Conservation (phyloP, 2,329 filamentous ascomycete species). For the Calonectria henricotiae region DNA sequence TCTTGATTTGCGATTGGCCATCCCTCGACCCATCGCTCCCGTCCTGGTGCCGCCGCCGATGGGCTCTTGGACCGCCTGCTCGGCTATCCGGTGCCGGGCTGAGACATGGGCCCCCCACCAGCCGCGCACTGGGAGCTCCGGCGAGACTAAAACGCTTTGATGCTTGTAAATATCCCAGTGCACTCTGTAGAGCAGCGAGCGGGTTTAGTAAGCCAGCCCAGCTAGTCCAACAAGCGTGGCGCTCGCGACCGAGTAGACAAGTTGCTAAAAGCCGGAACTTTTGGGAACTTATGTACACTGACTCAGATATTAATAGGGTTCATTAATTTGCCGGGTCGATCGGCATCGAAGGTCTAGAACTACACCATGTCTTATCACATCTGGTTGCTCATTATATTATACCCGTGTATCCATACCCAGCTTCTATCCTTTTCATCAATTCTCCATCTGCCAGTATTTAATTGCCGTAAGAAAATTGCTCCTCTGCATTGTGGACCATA, state of each 20-base stretch:
- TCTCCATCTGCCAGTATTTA: not conserved
- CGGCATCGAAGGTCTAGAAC: not conserved
- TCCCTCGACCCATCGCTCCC: not conserved
- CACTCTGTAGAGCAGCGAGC: not conserved
- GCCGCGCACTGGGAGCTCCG: not conserved
- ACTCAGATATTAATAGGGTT: not conserved
- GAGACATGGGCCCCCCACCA: slow-evolving; percentile 7
- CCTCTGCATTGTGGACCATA: not conserved
- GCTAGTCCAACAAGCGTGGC: slow-evolving; percentile 1
- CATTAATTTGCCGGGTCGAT: slow-evolving; percentile 14
- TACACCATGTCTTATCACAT: not conserved
- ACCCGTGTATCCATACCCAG: not conserved
- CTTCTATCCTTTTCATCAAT: no score
- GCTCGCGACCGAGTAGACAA: not conserved
- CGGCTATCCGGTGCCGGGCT: slow-evolving; percentile 14
- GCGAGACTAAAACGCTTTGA: slow-evolving; percentile 9
- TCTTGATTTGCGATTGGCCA: not conserved
- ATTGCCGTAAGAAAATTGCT: not conserved
- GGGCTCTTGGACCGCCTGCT: not conserved
- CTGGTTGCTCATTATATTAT: not conserved
- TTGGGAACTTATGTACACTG: slow-evolving; percentile 9
- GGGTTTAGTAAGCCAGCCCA: slow-evolving; percentile 8
- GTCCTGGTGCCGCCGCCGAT: not conserved
- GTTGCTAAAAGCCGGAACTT: slow-evolving; percentile 9
- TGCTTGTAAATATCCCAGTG: not conserved